phyloP scores from a whole-genome alignment of 352 stramenopile species.

The Pythium oligandrum region DNA sequence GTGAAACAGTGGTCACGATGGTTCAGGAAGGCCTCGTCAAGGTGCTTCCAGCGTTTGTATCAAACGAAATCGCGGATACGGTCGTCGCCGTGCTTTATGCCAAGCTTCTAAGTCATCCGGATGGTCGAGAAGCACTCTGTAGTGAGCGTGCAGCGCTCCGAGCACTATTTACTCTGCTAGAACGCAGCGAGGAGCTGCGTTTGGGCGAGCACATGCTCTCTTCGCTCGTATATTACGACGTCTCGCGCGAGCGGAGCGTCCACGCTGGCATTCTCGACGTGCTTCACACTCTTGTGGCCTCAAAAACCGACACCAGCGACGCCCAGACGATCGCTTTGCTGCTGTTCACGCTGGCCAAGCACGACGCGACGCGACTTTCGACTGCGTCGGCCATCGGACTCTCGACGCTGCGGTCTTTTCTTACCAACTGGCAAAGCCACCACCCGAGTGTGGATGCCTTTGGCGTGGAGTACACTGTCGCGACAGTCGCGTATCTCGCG shows the following conservation, averaged over 20 bases:
- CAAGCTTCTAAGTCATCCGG: conserved; percentile 43
- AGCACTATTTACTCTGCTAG: conserved; percentile 50
- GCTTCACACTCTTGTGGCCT: conserved; percentile 24
- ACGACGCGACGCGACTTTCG: conserved; percentile 35
- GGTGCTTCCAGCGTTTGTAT: conserved; percentile 43
- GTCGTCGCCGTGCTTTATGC: conserved; percentile 52
- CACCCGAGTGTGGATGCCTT: conserved; percentile 26
- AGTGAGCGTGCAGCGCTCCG: conserved; percentile 36
- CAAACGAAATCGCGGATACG: conserved; percentile 16
- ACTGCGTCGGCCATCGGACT: conserved; percentile 33
- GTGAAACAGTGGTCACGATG: conserved; percentile 55
- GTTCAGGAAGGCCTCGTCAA: conserved; percentile 67
- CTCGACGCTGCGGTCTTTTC: conserved; percentile 28
- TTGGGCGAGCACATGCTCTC: conserved; percentile 43
- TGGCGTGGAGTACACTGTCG: conserved; percentile 29
- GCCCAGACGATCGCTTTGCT: conserved; percentile 30
- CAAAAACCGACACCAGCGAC: conserved; percentile 13
- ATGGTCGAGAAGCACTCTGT: conserved; percentile 42
- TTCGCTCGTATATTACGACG: conserved; percentile 49
- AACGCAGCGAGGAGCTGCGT: conserved; percentile 8
- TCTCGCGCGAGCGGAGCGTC: conserved; percentile 44
- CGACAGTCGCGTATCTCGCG: conserved; percentile 45
- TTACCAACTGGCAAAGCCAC: conserved; percentile 19
- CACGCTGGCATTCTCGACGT: conserved; percentile 51
- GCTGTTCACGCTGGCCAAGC: conserved; percentile 52